Conservation (phyloP, 805 yeast species). For the Candida berthetii region DNA sequence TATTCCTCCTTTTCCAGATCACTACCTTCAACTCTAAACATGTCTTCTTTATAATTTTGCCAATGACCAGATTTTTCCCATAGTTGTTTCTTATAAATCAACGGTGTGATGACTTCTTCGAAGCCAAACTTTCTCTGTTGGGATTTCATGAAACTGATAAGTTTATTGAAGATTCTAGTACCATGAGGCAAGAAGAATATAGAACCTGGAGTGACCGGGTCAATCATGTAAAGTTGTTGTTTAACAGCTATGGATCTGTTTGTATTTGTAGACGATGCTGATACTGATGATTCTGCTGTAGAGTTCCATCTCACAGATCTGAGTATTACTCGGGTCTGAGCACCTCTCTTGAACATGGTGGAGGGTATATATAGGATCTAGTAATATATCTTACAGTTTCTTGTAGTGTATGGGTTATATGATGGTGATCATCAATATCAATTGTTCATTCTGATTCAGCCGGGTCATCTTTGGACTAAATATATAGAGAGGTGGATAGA, state of each 20-base stretch:
- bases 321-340: no score
- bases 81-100: conserved; percentile 94
- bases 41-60: conserved; percentile 95
- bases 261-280: no score
- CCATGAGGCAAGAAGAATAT: conserved; percentile 99
- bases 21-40: conserved; percentile 94
- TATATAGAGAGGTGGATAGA: no score
- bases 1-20: conserved; percentile 94
- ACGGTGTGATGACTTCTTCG: conserved; percentile 98
- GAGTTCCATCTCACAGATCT: neutral
- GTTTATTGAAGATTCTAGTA: conserved; percentile 89
- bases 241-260: conserved; percentile 25
- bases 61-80: conserved; percentile 99
- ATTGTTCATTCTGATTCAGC: no score
- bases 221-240: conserved; percentile 76
- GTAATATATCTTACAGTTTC: no score
- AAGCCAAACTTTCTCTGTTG: conserved; percentile 93
- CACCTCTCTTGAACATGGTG: no score
- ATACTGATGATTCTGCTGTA: conserved; percentile 8
- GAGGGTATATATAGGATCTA: no score
- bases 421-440: no score
- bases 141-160: conserved; percentile 76
- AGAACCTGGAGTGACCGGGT: conserved; percentile 86
- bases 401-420: no score
- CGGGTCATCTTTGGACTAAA: no score